Base-by-base conservation (phyloP, 441 rosid species). In the Brassica balearica region DNA sequence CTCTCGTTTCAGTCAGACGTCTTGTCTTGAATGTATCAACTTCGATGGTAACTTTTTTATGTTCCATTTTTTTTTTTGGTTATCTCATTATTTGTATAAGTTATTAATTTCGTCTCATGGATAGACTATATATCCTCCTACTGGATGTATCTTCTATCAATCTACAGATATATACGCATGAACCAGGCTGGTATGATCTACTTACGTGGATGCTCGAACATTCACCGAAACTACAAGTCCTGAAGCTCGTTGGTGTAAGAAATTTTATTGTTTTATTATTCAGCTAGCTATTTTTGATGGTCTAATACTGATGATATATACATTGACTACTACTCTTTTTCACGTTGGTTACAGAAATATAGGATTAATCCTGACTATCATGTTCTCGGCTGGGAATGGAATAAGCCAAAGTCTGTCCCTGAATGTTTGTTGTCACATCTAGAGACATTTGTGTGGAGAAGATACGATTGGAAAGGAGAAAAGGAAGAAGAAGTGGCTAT, bases 361-460 rank as follows among this genome's bases (percentile, higher is more conserved):
- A 1, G 15, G 2, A 53, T 0, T 14, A 2, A 6, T 15, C 3
- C 6, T 14, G 20, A 53, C 1, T 6, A 5, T 53, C 7, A 6
- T 14, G 0, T 2, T 7, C 19, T 10, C 8, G 27, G 64, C 17
- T 4, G 41, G 29, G 19, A 63, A 63, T 63, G 76, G 69, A 48
- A 51, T 48, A 1, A 73, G 8, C 63, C 76, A 11, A 73, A 73
- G 32, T 0, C n/a, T 63, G 69, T 73, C 3, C 76, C 32, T 48
- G 14, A 63, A 63, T 73, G 76, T 73, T 73, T 73, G 34, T 14
- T 72, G 75, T 41, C 68, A 0, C 75, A 61, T 5, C 19, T 72
- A 0, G 27, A 72, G 68, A 61, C 43, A 8, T 72, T 72, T 25
- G 68, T n/a, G 15, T 71, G 68, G 75, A 60, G 2, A 71, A 38